Percentiles rank a stretch among this genome's conserved stretches.
Conservation (phyloP, 2,329 filamentous ascomycete species). For the Colletotrichum siamense region DNA sequence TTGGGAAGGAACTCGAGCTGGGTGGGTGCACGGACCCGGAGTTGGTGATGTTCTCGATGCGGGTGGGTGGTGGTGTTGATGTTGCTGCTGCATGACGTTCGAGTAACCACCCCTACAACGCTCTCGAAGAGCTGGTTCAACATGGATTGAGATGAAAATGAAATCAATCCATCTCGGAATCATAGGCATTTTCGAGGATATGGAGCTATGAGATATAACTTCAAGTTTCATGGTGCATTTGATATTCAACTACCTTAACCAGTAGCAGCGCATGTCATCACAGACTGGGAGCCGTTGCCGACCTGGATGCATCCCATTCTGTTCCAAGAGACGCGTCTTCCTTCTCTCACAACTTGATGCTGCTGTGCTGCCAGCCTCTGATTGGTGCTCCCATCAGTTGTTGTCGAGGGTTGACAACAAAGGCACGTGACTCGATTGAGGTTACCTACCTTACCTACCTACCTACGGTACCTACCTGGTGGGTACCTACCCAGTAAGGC, state of each 20-base stretch:
- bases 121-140: neutral
- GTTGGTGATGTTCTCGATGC: neutral
- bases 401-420: neutral
- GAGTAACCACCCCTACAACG: neutral
- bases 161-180: neutral
- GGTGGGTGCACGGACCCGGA: neutral
- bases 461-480: neutral
- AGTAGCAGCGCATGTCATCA: neutral
- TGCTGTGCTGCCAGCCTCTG: neutral
- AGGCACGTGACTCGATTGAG: neutral
- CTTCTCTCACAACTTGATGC: neutral
- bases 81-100: neutral
- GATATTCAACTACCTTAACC: neutral
- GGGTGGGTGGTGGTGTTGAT: neutral
- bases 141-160: neutral
- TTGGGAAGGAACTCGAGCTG: neutral
- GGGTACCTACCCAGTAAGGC: neutral
- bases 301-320: neutral
- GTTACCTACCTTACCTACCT: neutral
- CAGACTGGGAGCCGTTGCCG: neutral
- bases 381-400: neutral
- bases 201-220: neutral
- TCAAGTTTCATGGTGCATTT: neutral
- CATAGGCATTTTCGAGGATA: neutral
- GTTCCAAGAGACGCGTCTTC: neutral